Evolutionary conservation across 176 grass and related monocot species (phyloP).

Genomic region (Chrysopogon serrulatus): DNA sequence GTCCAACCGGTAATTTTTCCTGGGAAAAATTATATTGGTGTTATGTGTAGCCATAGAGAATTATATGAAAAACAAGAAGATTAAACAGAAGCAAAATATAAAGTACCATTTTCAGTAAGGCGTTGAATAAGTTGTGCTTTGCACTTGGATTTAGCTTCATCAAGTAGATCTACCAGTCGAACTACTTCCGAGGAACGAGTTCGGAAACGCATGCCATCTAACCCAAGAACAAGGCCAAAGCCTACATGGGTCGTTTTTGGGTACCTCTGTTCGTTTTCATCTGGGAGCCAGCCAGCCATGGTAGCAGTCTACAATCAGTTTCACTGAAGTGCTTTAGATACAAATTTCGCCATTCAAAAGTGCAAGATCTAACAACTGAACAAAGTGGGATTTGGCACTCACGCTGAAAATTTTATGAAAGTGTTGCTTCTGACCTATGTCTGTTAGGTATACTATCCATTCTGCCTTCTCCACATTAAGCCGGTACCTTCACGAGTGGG

Average conservation of each 20-base stretch:
- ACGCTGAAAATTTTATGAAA: constrained; percentile 75
- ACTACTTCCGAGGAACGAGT: constrained; percentile 60
- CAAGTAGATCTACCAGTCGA: constrained; percentile 67
- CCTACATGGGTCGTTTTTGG: constrained; percentile 58
- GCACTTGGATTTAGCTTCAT: constrained; percentile 60
- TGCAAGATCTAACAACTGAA: not conserved
- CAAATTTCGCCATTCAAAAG: not conserved
- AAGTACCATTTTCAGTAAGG: constrained; percentile 60
- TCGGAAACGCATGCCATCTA: constrained; percentile 65
- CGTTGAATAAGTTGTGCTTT: constrained; percentile 46
- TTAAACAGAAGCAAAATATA: not conserved
- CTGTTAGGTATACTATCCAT: constrained; percentile 74
- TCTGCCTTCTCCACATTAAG: constrained; percentile 61
- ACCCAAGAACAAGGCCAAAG: constrained; percentile 77
- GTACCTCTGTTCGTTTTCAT: constrained; percentile 34
- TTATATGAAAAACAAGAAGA: not conserved
- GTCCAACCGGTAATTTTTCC: constrained; percentile 53
- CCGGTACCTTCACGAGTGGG: constrained; percentile 37
- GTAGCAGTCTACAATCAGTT: constrained; percentile 50
- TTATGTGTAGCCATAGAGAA: not conserved
- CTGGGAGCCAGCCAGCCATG: constrained; percentile 59
- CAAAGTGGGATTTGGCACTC: not conserved
- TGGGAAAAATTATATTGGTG: constrained; percentile 20
- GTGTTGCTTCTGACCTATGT: constrained; percentile 65
- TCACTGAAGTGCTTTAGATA: not conserved